phyloP scores from a whole-genome alignment of 352 stramenopile species.

The Paralagenidium karlingii region DNA sequence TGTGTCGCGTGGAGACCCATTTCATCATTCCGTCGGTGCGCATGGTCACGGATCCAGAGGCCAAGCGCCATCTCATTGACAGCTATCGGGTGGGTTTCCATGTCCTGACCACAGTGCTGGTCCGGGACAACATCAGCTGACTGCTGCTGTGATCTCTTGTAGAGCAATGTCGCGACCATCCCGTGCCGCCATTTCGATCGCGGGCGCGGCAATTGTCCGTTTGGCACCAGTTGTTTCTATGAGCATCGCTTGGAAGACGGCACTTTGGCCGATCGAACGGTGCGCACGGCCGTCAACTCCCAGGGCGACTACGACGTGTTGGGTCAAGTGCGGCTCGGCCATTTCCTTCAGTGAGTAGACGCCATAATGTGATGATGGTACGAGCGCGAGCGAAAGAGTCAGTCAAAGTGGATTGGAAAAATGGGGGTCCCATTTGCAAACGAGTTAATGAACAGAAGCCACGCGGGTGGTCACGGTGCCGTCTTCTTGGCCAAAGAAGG shows the following conservation, averaged over 20 bases:
- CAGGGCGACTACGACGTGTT: slow-evolving; percentile 70
- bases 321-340: slow-evolving; percentile 51
- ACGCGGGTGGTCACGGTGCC: slow-evolving; percentile 61
- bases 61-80: no score
- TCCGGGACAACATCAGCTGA: no score
- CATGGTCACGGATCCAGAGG: slow-evolving; percentile 48
- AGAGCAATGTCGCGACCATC: slow-evolving; percentile 61
- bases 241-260: slow-evolving; percentile 60
- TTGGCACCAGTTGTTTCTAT: slow-evolving; percentile 83
- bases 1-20: slow-evolving; percentile 63
- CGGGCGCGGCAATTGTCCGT: slow-evolving; percentile 68
- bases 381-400: neutral
- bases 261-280: slow-evolving; percentile 33
- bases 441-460: slow-evolving; percentile 13
- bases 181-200: slow-evolving; percentile 77
- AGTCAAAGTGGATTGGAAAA: neutral
- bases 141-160: neutral
- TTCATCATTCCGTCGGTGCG: slow-evolving; percentile 79
- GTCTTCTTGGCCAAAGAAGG: slow-evolving; percentile 78
- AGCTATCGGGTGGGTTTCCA: no score
- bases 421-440: neutral
- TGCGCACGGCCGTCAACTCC: slow-evolving; percentile 55
- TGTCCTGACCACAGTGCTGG: no score
- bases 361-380: slow-evolving; percentile 1
- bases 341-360: slow-evolving; percentile 30